phyloP scores from a whole-genome alignment of 352 stramenopile species.

The Aphanomyces invadans region DNA sequence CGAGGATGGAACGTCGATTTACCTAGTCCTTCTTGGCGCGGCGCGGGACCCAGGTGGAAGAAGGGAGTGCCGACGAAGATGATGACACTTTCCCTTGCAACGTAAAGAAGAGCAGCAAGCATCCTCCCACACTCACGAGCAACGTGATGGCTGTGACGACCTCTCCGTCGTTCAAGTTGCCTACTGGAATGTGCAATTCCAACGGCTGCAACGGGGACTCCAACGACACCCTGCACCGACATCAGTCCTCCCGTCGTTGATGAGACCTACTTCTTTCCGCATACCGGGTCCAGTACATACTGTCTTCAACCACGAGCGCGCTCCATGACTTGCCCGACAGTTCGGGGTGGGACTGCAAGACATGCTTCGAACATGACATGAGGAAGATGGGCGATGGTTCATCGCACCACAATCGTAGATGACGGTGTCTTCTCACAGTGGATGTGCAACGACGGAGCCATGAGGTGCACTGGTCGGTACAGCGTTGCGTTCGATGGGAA shows the following conservation, averaged over 20 bases:
- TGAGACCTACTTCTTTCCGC: not conserved
- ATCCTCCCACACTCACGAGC: conserved; percentile 18
- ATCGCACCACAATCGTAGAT: too few species aligned
- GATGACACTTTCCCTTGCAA: not conserved
- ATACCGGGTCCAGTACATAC: conserved; percentile 10
- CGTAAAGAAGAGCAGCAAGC: conserved; percentile 11
- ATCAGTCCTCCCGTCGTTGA: not conserved
- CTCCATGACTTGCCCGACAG: not conserved
- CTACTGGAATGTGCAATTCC: conserved; percentile 12
- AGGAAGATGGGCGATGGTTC: too few species aligned
- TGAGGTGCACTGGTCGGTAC: conserved; percentile 26
- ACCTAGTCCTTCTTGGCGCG: not conserved
- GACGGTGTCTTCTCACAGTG: conserved; percentile 7
- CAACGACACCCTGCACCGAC: not conserved
- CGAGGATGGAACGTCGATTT: too few species aligned
- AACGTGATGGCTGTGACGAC: conserved; percentile 18
- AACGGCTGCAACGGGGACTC: not conserved
- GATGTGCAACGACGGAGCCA: conserved; percentile 26
- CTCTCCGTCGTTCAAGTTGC: conserved; percentile 8
- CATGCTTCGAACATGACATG: too few species aligned
- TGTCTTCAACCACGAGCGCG: not conserved
- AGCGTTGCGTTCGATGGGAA: conserved; percentile 29
- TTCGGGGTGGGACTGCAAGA: not conserved
- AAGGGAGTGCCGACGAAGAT: not conserved
- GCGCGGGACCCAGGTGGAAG: not conserved